Evolutionary conservation across 495 filamentous ascomycete genomes (phyloP).

Genomic region (Recurvomyces mirabilis): DNA sequence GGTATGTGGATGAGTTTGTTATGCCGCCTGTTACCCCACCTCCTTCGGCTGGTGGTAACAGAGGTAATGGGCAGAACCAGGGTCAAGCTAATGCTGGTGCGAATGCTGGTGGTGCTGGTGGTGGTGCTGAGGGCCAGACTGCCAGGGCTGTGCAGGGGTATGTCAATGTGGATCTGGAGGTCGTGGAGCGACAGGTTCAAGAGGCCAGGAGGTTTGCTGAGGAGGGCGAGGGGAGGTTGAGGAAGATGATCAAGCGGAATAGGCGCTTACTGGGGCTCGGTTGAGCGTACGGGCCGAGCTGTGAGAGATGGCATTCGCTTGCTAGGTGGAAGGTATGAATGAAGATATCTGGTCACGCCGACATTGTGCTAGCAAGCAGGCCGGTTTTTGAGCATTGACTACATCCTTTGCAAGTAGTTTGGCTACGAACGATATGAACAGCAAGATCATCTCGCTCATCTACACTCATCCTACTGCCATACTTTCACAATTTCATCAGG

Average conservation of each 20-base stretch:
- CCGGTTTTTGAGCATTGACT: too few relatives aligned
- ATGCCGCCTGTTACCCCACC: slow-evolving; percentile 20
- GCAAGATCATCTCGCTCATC: too few relatives aligned
- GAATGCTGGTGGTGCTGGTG: not conserved
- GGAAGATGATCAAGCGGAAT: slow-evolving; percentile 20
- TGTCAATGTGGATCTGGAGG: not conserved
- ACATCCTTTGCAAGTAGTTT: too few relatives aligned
- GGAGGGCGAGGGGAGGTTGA: slow-evolving; percentile 14
- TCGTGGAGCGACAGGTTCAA: slow-evolving; percentile 9
- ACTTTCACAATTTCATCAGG: too few relatives aligned
- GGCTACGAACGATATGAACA: too few relatives aligned
- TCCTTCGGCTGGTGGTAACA: slow-evolving; percentile 1
- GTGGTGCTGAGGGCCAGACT: not conserved
- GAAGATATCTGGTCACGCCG: too few relatives aligned
- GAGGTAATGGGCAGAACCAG: not conserved
- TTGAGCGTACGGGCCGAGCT: too few relatives aligned
- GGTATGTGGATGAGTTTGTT: slow-evolving; percentile 20
- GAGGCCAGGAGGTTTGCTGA: slow-evolving; percentile 10
- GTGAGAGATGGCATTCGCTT: too few relatives aligned
- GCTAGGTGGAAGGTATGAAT: too few relatives aligned
- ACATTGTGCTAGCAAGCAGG: too few relatives aligned
- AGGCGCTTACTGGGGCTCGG: slow-evolving; percentile 14
- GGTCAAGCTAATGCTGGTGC: not conserved
- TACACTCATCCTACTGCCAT: too few relatives aligned
- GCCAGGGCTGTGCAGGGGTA: too few relatives aligned